phyloP scores from a whole-genome alignment of 805 yeast species.

The Saccharomycopsis amapae region DNA sequence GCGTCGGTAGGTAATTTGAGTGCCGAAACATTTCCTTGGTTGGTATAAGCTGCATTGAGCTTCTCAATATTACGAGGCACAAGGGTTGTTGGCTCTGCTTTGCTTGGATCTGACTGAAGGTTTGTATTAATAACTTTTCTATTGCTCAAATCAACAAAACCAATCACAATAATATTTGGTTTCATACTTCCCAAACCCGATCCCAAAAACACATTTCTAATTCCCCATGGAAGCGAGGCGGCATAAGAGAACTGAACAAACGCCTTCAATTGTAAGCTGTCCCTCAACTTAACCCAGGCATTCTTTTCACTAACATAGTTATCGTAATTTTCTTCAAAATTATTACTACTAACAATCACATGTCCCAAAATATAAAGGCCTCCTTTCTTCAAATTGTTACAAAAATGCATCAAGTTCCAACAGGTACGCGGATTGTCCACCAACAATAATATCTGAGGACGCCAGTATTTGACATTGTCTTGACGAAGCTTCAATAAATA shows the following conservation, averaged over 20 bases:
- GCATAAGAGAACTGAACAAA: conserved; percentile 91
- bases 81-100: background rate
- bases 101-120: background rate
- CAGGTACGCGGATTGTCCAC: conserved; percentile 90
- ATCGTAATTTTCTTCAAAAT: conserved; percentile 54
- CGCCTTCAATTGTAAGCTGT: conserved; percentile 73
- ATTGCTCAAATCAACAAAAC: conserved; percentile 63
- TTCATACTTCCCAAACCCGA: conserved; percentile 98
- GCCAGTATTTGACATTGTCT: conserved; percentile 96
- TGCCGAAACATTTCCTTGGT: conserved; percentile 16
- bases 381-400: conserved; percentile 93
- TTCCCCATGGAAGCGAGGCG: conserved; percentile 90
- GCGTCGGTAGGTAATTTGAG: conserved; percentile 71
- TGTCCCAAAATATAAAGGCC: conserved; percentile 91
- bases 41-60: conserved; percentile 12
- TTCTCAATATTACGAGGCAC: conserved; percentile 15
- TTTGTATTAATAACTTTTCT: conserved; percentile 7
- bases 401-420: conserved; percentile 87
- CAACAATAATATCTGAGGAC: conserved; percentile 85
- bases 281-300: conserved; percentile 83
- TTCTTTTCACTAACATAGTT: conserved; percentile 67
- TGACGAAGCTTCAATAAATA: conserved; percentile 74
- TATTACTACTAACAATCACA: conserved; percentile 58
- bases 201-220: conserved; percentile 82
- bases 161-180: conserved; percentile 90